Percentiles rank a stretch among this genome's conserved stretches.
phyloP scores from a whole-genome alignment of 768 basidiomycete genomes.

The Kwoniella sp. region DNA sequence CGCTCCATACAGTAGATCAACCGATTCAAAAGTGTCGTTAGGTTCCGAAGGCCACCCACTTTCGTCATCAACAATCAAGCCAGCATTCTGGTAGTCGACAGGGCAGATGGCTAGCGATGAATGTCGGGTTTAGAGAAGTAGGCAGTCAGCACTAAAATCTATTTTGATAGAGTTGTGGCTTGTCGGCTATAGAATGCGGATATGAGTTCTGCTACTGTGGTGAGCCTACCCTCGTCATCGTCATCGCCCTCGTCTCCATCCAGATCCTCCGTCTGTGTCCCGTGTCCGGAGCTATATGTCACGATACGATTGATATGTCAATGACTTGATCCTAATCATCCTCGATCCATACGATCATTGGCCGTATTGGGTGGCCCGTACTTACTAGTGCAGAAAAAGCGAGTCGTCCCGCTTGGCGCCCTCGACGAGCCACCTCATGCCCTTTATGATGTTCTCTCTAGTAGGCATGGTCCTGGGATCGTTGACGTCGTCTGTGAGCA shows the following conservation, averaged over 20 bases:
- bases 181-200: background rate
- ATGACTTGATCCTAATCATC: too few species aligned
- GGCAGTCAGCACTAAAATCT: background rate
- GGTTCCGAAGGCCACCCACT: conserved; percentile 48
- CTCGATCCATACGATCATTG: too few species aligned
- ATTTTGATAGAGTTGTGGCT: background rate
- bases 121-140: background rate
- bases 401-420: conserved; percentile 66
- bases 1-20: too few species aligned
- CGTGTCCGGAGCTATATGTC: conserved; percentile 74
- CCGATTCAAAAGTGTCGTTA: background rate
- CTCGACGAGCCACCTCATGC: conserved; percentile 89
- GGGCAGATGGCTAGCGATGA: conserved; percentile 74
- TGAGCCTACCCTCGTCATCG: conserved; percentile 45
- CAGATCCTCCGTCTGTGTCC: conserved; percentile 80
- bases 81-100: conserved; percentile 68
- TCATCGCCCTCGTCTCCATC: conserved; percentile 55
- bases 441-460: conserved; percentile 75
- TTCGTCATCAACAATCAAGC: conserved; percentile 88
- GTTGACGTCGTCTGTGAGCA: conserved; percentile 74
- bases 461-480: conserved; percentile 73
- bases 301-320: too few species aligned
- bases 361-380: background rate
- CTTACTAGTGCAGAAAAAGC: conserved; percentile 55
- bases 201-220: too few species aligned